Base-by-base conservation (phyloP, 768 basidiomycete genomes). In the Pleurotus tuoliensis region DNA sequence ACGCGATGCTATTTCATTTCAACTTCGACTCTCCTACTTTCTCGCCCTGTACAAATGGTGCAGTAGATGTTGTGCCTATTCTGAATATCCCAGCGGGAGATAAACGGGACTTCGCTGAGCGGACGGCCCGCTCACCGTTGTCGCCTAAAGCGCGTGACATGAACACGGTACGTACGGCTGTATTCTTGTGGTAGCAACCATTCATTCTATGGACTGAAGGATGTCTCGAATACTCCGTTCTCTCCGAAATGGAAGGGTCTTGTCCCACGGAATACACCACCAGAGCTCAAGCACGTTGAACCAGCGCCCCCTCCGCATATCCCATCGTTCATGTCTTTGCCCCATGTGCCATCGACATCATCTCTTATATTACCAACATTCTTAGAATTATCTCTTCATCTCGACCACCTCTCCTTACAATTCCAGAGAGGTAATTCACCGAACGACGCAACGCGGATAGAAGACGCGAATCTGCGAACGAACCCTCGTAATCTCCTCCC, bases 301-400 rank as follows among this genome's bases (percentile, higher is more conserved):
- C 22, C 15, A 25, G 48, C 13, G 3, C 25, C 22, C 18, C 9
- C 30, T 34, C 11, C 30, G 30, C 24, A 34, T 41, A 15, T 18
- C 12, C 37, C 46, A 8, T 50, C 48, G 7, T 50, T 50, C 55
- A 66, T 61, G 16, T 67, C 69, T 37, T 65, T 72, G 47, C 73
- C 69, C 39, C 72, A 67, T 11, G 62, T 75, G 20, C 69, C 72
- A 7, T 66, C 68, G 34, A 59, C 73, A 47, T 76, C 76, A 49
- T 65, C 73, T 44, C 61, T 79, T 58, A 68, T 72, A 46, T 59
- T 77, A 16, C 69, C 75, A 30, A 71, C 73, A 56, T 73, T 77
- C 51, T 65, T 73, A 13, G 62, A 73, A 24, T 41, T 41, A 15
- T 20, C 55, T 47, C 68, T 30, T 20, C 22, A 27, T 15, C 27